A percentile compares a stretch with the other conserved stretches of the same genome.
phyloP scores from a whole-genome alignment of 768 basidiomycete genomes.

The Leccinum uliginosum region DNA sequence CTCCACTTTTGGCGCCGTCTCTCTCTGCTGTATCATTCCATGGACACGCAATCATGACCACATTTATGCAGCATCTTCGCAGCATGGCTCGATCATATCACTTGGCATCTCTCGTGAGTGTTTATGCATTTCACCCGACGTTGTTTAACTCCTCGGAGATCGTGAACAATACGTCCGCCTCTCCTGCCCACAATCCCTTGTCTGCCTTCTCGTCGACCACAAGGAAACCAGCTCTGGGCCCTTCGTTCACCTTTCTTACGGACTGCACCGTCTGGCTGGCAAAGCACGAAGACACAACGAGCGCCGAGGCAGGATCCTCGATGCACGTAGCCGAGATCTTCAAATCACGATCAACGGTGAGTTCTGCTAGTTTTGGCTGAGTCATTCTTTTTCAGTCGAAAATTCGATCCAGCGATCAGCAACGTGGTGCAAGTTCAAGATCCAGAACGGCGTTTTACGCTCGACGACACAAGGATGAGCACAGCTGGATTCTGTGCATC shows the following conservation, averaged over 20 bases:
- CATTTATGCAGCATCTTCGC: conserved; percentile 64
- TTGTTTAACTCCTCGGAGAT: conserved; percentile 38
- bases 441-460: conserved; percentile 30
- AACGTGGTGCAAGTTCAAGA: conserved; percentile 39
- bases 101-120: conserved; percentile 52
- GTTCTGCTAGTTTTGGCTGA: not conserved
- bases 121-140: not conserved
- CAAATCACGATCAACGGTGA: conserved; percentile 41
- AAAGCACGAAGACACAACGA: conserved; percentile 12
- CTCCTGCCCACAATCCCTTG: conserved; percentile 28
- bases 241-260: conserved; percentile 67
- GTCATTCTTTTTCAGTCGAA: not conserved
- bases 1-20: conserved; percentile 57
- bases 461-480: conserved; percentile 5
- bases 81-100: conserved; percentile 40
- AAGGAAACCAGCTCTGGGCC: conserved; percentile 70
- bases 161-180: conserved; percentile 50
- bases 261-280: conserved; percentile 75
- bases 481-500: not conserved
- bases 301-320: conserved; percentile 16
- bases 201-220: conserved; percentile 34
- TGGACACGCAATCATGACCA: conserved; percentile 72
- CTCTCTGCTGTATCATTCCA: conserved; percentile 65
- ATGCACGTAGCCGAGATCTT: conserved; percentile 39
- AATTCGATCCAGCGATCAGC: conserved; percentile 31